A percentile compares a stretch with the other conserved stretches of the same genome.
These are phyloP conservation scores for Kewa caespitosa DNA, from an alignment of 179 eudicot genomes.

Conservation along the genomic window DNA sequence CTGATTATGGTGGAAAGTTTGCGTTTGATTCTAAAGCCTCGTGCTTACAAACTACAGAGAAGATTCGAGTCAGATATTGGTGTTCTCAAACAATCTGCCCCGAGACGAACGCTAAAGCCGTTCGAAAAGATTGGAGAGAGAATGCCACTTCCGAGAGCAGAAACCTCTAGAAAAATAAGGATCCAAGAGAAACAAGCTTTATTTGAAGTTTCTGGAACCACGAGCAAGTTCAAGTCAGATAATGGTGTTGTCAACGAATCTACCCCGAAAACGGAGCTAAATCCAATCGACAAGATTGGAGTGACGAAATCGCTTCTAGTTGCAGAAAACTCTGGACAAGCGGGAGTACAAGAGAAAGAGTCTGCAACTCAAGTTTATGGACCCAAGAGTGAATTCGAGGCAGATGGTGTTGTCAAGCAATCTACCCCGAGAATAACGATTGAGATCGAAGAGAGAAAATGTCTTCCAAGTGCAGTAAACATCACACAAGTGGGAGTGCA, in stretches of 20 bases:
- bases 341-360: slow-evolving; percentile 9
- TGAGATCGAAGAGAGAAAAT: too few species aligned
- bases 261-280: too few species aligned
- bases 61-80: slow-evolving; percentile 14
- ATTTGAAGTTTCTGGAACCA: too few species aligned
- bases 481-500: too few species aligned
- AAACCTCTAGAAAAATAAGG: slow-evolving; percentile 2
- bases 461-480: too few species aligned
- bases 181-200: slow-evolving; percentile 5
- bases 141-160: slow-evolving; percentile 11
- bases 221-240: not conserved
- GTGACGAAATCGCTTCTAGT: slow-evolving; percentile 20
- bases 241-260: not conserved
- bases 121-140: slow-evolving; percentile 21
- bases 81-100: slow-evolving; percentile 8
- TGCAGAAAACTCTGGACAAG: slow-evolving; percentile 4
- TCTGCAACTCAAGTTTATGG: too few species aligned
- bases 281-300: slow-evolving; percentile 16
- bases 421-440: too few species aligned
- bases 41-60: slow-evolving; percentile 21
- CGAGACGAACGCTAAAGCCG: slow-evolving; percentile 19
- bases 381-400: not conserved
- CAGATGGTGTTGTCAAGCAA: not conserved
- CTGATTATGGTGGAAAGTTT: slow-evolving; percentile 21
- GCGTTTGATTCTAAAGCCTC: slow-evolving; percentile 10